A percentile compares a stretch with the other conserved stretches of the same genome.
Conservation (phyloP, 345 rosid genomes). For the Psidium friedrichsthalianum region DNA sequence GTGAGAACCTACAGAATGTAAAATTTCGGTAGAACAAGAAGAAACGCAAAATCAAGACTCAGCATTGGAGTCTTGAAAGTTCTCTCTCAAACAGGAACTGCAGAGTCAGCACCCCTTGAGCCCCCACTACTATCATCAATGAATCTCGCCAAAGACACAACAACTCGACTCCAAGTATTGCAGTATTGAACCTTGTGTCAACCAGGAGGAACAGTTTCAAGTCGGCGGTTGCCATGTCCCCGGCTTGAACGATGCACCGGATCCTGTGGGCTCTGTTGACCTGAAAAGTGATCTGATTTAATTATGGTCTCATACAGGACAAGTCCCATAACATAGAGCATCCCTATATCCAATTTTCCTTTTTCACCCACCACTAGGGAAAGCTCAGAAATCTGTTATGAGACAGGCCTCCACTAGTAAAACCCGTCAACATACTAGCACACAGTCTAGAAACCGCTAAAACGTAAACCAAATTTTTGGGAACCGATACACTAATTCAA, state of each 20-base stretch:
- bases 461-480: not conserved
- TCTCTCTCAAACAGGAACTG: not conserved
- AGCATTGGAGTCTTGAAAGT: not conserved
- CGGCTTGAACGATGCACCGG: conserved; percentile 71
- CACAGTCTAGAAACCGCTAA: not conserved
- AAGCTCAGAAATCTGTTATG: not conserved
- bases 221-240: conserved; percentile 98
- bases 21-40: not conserved
- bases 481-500: not conserved
- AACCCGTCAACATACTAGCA: not conserved
- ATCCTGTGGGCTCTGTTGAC: conserved; percentile 70
- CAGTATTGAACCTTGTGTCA: not conserved
- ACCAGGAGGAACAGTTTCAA: conserved; percentile 14
- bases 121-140: not conserved
- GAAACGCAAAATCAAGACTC: not conserved
- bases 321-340: not conserved
- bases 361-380: not conserved
- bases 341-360: not conserved
- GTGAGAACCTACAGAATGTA: not conserved
- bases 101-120: not conserved
- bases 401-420: not conserved
- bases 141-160: not conserved
- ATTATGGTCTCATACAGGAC: not conserved
- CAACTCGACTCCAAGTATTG: not conserved
- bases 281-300: conserved; percentile 23